Percentiles rank a stretch among this genome's conserved stretches.
These are phyloP conservation scores for Cantharellus cinnabarinus DNA, from an alignment of 768 basidiomycete species.

Conservation along the genomic window DNA sequence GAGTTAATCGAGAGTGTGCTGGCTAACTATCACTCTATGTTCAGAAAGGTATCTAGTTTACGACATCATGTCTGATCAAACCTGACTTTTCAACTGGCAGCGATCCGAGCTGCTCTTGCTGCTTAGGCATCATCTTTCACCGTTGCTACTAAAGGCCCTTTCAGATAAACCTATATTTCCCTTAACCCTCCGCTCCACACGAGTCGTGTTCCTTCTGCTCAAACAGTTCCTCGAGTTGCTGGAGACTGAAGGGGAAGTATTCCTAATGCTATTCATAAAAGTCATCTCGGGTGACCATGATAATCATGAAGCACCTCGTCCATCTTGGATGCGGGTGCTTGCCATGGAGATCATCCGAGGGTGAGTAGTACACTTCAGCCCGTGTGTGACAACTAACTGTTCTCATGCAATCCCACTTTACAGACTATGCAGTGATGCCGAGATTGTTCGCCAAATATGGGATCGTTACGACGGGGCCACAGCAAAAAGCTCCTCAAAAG, in stretches of 20 bases:
- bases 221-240: constrained; percentile 78
- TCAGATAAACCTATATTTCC: constrained; percentile 69
- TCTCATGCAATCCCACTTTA: background rate
- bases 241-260: constrained; percentile 66
- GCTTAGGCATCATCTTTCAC: constrained; percentile 77
- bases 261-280: constrained; percentile 35
- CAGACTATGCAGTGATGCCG: constrained; percentile 61
- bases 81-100: constrained; percentile 20
- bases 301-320: constrained; percentile 23
- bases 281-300: constrained; percentile 21
- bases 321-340: constrained; percentile 76
- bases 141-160: constrained; percentile 67
- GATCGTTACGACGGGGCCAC: constrained; percentile 40
- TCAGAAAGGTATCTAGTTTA: constrained; percentile 39
- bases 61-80: background rate
- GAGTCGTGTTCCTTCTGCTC: constrained; percentile 81
- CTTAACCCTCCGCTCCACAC: constrained; percentile 71
- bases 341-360: constrained; percentile 87
- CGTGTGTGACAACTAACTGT: background rate
- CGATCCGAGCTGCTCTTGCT: constrained; percentile 68
- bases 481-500: constrained; percentile 24
- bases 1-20: constrained; percentile 93
- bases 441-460: constrained; percentile 63
- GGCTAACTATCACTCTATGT: constrained; percentile 76
- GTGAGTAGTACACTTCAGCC: constrained; percentile 17